Evolutionary conservation across 2,329 filamentous ascomycete species (phyloP), one percentile per base, ranked within the genome.

Genomic region (Fusarium sacchari): DNA sequence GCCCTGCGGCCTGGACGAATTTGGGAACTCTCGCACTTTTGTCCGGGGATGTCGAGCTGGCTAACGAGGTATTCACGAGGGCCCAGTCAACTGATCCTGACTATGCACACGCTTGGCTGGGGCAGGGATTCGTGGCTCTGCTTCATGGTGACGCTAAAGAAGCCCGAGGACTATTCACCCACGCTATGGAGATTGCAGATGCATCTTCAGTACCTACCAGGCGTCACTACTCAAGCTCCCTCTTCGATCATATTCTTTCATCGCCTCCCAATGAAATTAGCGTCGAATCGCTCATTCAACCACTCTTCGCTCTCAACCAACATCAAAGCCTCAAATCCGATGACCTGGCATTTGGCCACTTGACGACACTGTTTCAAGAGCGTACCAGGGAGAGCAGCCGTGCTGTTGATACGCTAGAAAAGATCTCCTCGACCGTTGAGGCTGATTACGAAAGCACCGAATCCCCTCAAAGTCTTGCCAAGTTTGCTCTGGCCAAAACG

Each of bases 21-120:
- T 85, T 99, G 3, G 96, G 95, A 13, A 91, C 93, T 0, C 86
- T 99, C 14, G 97, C 96, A 66, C 86, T 98, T 22, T 82, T 97
- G 9, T 93, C 97, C 73, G 93, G 93, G 64, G 96, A 99, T 77
- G 82, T 91, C 26, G 89, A 95, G 78, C 87, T 98, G n/a, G 95
- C 96, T 11, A 97, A 97, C 77, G 91, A 95, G 74, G 92, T 94
- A 0, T 98, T 98, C 80, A 95, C 94, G 5, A 89, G 94, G 71
- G 94, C 95, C 7, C 96, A 99, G 81, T 97, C 95, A 3, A 94
- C 93, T 8, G 97, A 99, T 80, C 96, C 97, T 1, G 96, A 98
- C 73, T 97, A 96, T 79, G 91, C 95, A 1, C 91, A 96, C 78
- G 96, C 95, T 22, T 99, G 96, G 97, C 85, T 98, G 13, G 96